A percentile compares a stretch with the other conserved stretches of the same genome.
Evolutionary conservation across 352 stramenopile species (phyloP).

Genomic region (Paralagenidium karlingii): DNA sequence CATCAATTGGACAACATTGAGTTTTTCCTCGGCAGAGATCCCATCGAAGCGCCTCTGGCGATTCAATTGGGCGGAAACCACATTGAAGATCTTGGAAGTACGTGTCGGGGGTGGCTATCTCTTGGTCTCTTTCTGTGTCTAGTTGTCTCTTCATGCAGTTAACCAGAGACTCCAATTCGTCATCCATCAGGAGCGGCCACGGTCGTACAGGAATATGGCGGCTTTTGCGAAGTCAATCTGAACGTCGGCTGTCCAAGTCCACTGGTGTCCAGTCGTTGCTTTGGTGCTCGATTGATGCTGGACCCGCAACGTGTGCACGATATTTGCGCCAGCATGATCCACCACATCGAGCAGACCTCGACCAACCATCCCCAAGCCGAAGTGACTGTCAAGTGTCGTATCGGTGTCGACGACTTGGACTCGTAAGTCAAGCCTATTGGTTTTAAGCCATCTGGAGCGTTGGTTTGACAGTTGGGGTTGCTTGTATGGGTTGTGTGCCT

Average conservation of each 20-base stretch:
- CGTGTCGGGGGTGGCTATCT: background rate
- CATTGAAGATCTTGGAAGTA: slow-evolving; percentile 64
- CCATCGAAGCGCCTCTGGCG: slow-evolving; percentile 79
- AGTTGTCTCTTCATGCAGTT: background rate
- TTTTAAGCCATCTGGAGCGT: too few species aligned
- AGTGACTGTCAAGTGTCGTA: slow-evolving; percentile 98
- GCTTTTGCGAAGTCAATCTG: slow-evolving; percentile 93
- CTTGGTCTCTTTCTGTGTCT: background rate
- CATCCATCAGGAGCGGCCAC: slow-evolving; percentile 39
- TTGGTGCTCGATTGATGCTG: slow-evolving; percentile 97
- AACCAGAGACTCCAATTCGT: background rate
- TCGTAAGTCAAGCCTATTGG: too few species aligned
- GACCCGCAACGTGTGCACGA: slow-evolving; percentile 90
- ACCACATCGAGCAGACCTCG: slow-evolving; percentile 16
- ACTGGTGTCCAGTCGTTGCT: slow-evolving; percentile 76
- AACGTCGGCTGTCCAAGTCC: slow-evolving; percentile 92
- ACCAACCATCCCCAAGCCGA: slow-evolving; percentile 8
- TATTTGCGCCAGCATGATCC: slow-evolving; percentile 82
- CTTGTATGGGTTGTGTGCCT: background rate
- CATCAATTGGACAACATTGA: slow-evolving; percentile 79
- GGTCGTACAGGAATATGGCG: slow-evolving; percentile 74
- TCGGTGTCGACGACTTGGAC: slow-evolving; percentile 93
- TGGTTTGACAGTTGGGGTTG: too few species aligned
- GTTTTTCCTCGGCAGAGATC: slow-evolving; percentile 82
- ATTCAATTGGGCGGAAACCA: slow-evolving; percentile 92